Base-by-base conservation (phyloP, 805 yeast species). In the Kodamaea hsintzibuensis region DNA sequence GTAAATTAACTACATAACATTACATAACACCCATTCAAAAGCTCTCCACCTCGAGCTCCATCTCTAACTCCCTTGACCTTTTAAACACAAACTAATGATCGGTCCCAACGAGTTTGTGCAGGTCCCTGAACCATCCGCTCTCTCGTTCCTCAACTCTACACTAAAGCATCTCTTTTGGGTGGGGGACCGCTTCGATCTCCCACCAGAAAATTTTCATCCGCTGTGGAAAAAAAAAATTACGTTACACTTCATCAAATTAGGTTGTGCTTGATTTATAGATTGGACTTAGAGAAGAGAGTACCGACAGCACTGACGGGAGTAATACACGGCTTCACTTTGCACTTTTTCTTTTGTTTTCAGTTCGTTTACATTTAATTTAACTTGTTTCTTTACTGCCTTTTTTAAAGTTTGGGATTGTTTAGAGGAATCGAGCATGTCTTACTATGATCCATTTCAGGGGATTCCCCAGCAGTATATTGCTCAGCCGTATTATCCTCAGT, bases 371-470 rank as follows among this genome's bases (percentile, higher is more conserved):
- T 44, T 22, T 47, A 13, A 42, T 35, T 40, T 27, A 45, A 35
- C 43, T 50, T 42, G 33, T 35, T 42, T 50, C 43, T 14, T 30
- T 9, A 2, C 44, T 17, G n/a, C 13, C 13, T 37, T 14, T 8
- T 12, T 37, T 37, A n/a, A n/a, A 22, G 25, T 4, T 3, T 7
- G 42, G 17, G 3, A 38, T 38, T 38, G 14, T 16, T 14, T 14
- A 17, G 9, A 7, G 18, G 18, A 35, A 7, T 38, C 35, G 27
- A 50, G 49, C 27, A 75, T 76, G 80, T 67, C 78, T 42, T 75
- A 73, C 65, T 75, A 73, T 61, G 75, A 73, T 49, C 74, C 73
- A 13, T 75, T 68, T 60, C 78, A 70, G 57, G 72, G 70, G 42
- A 59, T 67, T 14, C 71, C 77, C 50, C 78, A 73, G 53, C 76